phyloP scores from a whole-genome alignment of 202 grass and related monocot species.

The Carex sylvatica region DNA sequence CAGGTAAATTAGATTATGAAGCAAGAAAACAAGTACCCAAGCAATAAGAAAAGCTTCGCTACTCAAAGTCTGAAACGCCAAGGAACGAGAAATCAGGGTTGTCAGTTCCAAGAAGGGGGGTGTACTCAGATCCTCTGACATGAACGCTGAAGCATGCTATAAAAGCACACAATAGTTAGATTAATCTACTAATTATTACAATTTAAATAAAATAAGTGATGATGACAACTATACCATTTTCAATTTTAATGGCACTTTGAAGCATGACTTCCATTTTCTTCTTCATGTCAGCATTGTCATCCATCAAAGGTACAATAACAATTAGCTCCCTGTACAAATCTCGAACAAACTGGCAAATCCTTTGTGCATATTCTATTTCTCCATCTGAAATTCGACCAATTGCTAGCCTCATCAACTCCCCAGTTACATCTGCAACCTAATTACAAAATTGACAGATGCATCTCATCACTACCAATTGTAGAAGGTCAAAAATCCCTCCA shows the following conservation, averaged over 20 bases:
- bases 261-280: slow-evolving; percentile 99
- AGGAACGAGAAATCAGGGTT: slow-evolving; percentile 68
- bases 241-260: slow-evolving; percentile 94
- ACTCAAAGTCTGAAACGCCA: slow-evolving; percentile 47
- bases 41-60: slow-evolving; percentile 30
- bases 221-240: slow-evolving; percentile 67
- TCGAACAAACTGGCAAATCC: slow-evolving; percentile 79
- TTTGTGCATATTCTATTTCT: slow-evolving; percentile 92
- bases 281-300: slow-evolving; percentile 94
- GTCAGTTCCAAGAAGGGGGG: slow-evolving; percentile 61
- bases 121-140: slow-evolving; percentile 94
- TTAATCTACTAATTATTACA: slow-evolving; percentile 17
- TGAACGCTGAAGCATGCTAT: slow-evolving; percentile 97
- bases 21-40: neutral
- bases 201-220: slow-evolving; percentile 15
- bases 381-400: slow-evolving; percentile 97
- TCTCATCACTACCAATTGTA: slow-evolving; percentile 23
- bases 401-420: slow-evolving; percentile 96
- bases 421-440: slow-evolving; percentile 97
- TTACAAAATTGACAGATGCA: slow-evolving; percentile 28
- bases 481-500: neutral
- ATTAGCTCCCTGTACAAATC: slow-evolving; percentile 90
- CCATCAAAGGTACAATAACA: slow-evolving; percentile 87
- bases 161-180: slow-evolving; percentile 4
- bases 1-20: neutral